Base-by-base conservation (phyloP, 495 filamentous ascomycete species). In the Aspergillus bertholletiae region DNA sequence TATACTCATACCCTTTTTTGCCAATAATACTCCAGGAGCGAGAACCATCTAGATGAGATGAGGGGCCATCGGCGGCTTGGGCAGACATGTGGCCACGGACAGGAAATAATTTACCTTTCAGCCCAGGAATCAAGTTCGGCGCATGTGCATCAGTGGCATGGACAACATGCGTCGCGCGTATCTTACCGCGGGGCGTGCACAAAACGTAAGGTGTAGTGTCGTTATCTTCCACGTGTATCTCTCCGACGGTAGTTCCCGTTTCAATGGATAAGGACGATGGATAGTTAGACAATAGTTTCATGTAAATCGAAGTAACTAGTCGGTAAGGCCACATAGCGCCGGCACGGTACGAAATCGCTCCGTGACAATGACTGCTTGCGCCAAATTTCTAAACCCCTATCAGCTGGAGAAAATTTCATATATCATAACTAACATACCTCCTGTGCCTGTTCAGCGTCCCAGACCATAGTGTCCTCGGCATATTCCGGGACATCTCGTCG, bases 111-210 rank as follows among this genome's bases (percentile, higher is more conserved):
- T 67, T 72, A 2, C 73, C 72, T 35, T 62, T 60, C 15, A 80
- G 64, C 2, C 72, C 69, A 1, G 78, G 74, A 21, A 80, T 60
- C 13, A 80, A 69, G 37, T 78, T 70, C 0, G 74, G 54, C 6
- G 74, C 64, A 55, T 73, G 73, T 28, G 62, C 79, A 49, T 81
- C 80, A 22, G 75, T 80, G 21, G 76, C 73, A 57, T 78, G 75
- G n/a, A 83, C 54, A 26, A 81, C 54, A 43, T 75, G 67, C 15
- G 51, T 60, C 7, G 77, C 68, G 8, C 54, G 54, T 40, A 77
- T 71, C 6, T 32, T 40, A 12, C 74, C 74, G 6, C 68, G 67
- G 0, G 62, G 28, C 0, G 76, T 79, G 1, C 49, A 48, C 12
- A 77, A 47, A 24, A 55, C 53, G 53, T 70, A 79, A 2, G 65